Base-by-base conservation (phyloP, 768 basidiomycete genomes). In the Termitomyces sp. region DNA sequence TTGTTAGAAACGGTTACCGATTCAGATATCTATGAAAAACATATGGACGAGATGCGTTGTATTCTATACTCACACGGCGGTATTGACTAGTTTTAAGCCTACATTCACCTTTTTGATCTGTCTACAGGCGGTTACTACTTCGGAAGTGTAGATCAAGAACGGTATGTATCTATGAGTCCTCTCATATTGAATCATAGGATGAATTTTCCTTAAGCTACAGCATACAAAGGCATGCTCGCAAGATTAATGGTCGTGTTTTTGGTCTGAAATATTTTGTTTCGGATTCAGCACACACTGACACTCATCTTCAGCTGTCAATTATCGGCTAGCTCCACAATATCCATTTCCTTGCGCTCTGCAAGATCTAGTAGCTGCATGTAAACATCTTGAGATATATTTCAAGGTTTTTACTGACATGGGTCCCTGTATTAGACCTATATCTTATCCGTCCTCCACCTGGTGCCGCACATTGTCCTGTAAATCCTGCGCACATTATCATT, bases 341-440 rank as follows among this genome's bases (percentile, higher is more conserved):
- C 96, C 96, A 1, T 98, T 97, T 68, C 96, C 96, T 14, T 93
- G 92, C 62, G 92, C 88, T 1, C 72, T 98, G 7, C 94, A 97
- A 65, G 96, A 98, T 70, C 75, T 86, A 35, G 67, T 98, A 11
- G 91, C 96, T 2, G 87, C 94, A 8, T 98, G 91, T 92, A 63
- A 63, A 85, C 69, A 33, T 40, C 22, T 13, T 30, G 33, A 20
- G 22, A 28, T 40, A 18, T 30, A n/a, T 18, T 10, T 44, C 13
- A 1, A 33, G 8, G 30, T 44, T 11, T 20, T 40, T n/a, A 38
- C 41, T 50, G 18, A 43, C 59, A 56, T 18, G 58, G 50, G 32
- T 35, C 32, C 20, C 22, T 28, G 13, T 20, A 30, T 1, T 56
- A 92, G 92, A 97, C 65, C 69, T 99, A 6, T 99, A 88, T 72